A percentile compares a stretch with the other conserved stretches of the same genome.
These are phyloP conservation scores for Rosa lucieae DNA, from an alignment of 306 rosid genomes.

Conservation along the genomic window DNA sequence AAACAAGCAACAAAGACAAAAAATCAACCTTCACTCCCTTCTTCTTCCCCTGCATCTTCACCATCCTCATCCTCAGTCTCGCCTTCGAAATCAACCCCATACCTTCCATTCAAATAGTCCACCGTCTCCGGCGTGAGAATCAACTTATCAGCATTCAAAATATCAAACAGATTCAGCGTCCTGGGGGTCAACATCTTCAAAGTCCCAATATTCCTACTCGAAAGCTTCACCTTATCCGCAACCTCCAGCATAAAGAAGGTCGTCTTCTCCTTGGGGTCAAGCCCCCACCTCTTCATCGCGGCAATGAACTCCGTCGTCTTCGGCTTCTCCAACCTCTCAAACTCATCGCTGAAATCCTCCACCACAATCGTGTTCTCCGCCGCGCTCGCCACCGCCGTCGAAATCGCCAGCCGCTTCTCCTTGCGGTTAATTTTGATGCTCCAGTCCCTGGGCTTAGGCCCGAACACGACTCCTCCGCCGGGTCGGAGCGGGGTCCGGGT, in stretches of 20 bases:
- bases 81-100: slow-evolving; percentile 52
- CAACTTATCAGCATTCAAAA: slow-evolving; percentile 84
- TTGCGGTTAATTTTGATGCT: slow-evolving; percentile 77
- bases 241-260: slow-evolving; percentile 72
- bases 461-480: slow-evolving; percentile 87
- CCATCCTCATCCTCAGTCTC: slow-evolving; percentile 40
- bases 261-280: slow-evolving; percentile 76
- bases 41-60: slow-evolving; percentile 32
- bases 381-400: slow-evolving; percentile 84
- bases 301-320: slow-evolving; percentile 77
- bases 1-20: background rate
- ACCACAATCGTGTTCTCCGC: slow-evolving; percentile 69
- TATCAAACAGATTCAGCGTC: slow-evolving; percentile 79
- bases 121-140: slow-evolving; percentile 74
- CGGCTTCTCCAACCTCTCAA: slow-evolving; percentile 78
- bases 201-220: slow-evolving; percentile 80
- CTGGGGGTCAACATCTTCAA: slow-evolving; percentile 88
- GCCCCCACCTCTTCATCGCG: slow-evolving; percentile 88
- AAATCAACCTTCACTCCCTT: slow-evolving; percentile 23
- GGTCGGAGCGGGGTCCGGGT: slow-evolving; percentile 76
- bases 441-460: slow-evolving; percentile 96
- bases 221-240: slow-evolving; percentile 55
- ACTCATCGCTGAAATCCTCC: slow-evolving; percentile 72
- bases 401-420: slow-evolving; percentile 85
- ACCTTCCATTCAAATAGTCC: slow-evolving; percentile 69